These are phyloP conservation scores for Pleurotus cornucopiae DNA, from an alignment of 768 basidiomycete genomes.

Conservation along the genomic window DNA sequence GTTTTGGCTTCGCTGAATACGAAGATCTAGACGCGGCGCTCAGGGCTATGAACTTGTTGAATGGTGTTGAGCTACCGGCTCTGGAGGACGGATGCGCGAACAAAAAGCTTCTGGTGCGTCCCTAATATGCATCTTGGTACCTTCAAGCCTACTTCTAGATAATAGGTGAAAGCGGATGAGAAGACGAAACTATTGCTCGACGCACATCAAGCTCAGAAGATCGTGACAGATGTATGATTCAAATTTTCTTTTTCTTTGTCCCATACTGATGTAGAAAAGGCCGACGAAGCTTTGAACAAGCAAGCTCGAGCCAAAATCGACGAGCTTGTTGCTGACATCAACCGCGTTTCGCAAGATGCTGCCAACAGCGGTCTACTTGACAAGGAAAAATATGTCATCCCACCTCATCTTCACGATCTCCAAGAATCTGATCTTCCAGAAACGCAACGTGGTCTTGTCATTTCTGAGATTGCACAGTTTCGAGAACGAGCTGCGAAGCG, in stretches of 20 bases:
- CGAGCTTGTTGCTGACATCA: conserved; percentile 66
- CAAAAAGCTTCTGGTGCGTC: conserved; percentile 62
- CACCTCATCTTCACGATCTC: conserved; percentile 94
- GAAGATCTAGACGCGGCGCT: conserved; percentile 91
- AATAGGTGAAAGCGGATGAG: conserved; percentile 91
- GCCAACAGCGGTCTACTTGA: conserved; percentile 71
- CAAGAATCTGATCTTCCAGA: conserved; percentile 97
- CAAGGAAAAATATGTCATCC: conserved; percentile 86
- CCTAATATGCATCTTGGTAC: conserved; percentile 29
- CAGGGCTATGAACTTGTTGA: conserved; percentile 53
- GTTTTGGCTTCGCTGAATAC: conserved; percentile 95
- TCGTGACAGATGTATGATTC: conserved; percentile 72
- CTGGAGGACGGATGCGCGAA: conserved; percentile 47
- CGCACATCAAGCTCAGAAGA: conserved; percentile 75
- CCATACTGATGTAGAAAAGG: conserved; percentile 34
- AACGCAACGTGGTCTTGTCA: conserved; percentile 85
- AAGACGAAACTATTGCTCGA: conserved; percentile 89
- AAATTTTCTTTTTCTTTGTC: neutral
- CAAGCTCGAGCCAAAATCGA: conserved; percentile 64
- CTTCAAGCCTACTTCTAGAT: conserved; percentile 41
- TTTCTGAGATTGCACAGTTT: conserved; percentile 95
- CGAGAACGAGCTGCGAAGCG: conserved; percentile 90
- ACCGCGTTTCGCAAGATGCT: conserved; percentile 67
- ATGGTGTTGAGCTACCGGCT: conserved; percentile 49
- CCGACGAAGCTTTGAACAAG: conserved; percentile 62